These are phyloP conservation scores for Rosa hybrid DNA, from an alignment of 331 rosid genomes.

Conservation along the genomic window DNA sequence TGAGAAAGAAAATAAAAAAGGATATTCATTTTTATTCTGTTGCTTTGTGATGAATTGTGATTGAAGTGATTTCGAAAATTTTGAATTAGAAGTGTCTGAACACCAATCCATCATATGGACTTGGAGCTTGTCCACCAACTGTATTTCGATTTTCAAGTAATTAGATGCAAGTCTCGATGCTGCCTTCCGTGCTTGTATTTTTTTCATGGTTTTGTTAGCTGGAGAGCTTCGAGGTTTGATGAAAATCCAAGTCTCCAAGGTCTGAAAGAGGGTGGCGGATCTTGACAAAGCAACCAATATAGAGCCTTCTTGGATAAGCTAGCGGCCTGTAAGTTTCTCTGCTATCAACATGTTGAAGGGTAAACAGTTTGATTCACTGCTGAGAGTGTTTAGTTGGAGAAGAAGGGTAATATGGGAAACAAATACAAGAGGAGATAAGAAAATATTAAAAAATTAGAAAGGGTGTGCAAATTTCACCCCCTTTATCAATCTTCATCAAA, in stretches of 20 bases:
- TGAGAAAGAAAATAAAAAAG: too few species aligned
- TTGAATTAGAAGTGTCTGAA: slow-evolving; percentile 42
- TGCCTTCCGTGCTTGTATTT: slow-evolving; percentile 19
- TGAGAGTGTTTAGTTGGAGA: too few species aligned
- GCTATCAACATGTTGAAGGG: background rate
- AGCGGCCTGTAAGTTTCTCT: slow-evolving; percentile 20
- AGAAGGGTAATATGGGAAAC: too few species aligned
- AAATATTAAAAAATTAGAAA: too few species aligned
- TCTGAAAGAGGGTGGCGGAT: slow-evolving; percentile 29
- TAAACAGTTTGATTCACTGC: background rate
- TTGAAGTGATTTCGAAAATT: too few species aligned
- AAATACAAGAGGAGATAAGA: too few species aligned
- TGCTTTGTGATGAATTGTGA: too few species aligned
- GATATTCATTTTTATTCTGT: too few species aligned
- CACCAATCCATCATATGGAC: slow-evolving; percentile 24
- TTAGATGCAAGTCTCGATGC: slow-evolving; percentile 19
- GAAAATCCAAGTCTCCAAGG: slow-evolving; percentile 18
- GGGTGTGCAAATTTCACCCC: too few species aligned
- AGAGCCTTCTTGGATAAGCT: slow-evolving; percentile 22
- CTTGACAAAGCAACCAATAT: slow-evolving; percentile 30
- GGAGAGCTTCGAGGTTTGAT: slow-evolving; percentile 22
- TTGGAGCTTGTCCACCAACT: slow-evolving; percentile 35
- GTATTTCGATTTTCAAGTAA: slow-evolving; percentile 22
- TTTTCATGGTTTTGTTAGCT: slow-evolving; percentile 27
- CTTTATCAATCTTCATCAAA: too few species aligned